These are phyloP conservation scores for Globisporangium abappressorium DNA, from an alignment of 352 stramenopile species.

Conservation along the genomic window DNA sequence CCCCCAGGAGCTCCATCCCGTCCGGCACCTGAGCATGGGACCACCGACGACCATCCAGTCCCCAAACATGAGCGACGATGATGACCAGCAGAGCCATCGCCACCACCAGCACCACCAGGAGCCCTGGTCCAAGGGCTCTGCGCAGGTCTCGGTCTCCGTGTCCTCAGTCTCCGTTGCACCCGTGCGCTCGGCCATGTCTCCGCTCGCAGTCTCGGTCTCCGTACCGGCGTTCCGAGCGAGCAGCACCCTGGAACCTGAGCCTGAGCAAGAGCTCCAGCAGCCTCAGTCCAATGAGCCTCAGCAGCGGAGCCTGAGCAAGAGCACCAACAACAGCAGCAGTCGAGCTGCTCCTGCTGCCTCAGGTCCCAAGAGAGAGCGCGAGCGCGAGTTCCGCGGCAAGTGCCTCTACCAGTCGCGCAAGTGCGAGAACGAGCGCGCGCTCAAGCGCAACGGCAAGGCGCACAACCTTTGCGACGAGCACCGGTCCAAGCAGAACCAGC, in stretches of 20 bases:
- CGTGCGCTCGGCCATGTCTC: slow-evolving; percentile 2
- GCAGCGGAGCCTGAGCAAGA: background rate
- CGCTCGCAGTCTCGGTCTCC: slow-evolving; percentile 17
- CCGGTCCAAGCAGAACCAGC: slow-evolving; percentile 52
- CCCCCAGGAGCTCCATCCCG: background rate
- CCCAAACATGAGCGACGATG: background rate
- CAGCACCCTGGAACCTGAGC: background rate
- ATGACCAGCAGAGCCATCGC: background rate
- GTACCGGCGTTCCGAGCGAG: background rate
- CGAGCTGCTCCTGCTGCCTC: background rate
- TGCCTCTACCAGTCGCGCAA: slow-evolving; percentile 74
- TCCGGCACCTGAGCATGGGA: background rate
- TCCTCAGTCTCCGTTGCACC: background rate
- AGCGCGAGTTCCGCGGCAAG: slow-evolving; percentile 48
- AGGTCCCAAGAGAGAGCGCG: background rate
- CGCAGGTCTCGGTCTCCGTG: background rate
- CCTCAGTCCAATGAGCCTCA: background rate
- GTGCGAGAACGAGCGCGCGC: slow-evolving; percentile 40
- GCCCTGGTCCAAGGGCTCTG: background rate
- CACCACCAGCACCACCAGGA: background rate
- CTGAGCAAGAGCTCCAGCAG: background rate
- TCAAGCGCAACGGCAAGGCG: slow-evolving; percentile 42
- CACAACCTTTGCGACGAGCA: slow-evolving; percentile 56
- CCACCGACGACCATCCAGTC: background rate
- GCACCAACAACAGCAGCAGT: background rate